Conservation (phyloP, 2,329 filamentous ascomycete genomes). For the Seiridium cupressi region DNA sequence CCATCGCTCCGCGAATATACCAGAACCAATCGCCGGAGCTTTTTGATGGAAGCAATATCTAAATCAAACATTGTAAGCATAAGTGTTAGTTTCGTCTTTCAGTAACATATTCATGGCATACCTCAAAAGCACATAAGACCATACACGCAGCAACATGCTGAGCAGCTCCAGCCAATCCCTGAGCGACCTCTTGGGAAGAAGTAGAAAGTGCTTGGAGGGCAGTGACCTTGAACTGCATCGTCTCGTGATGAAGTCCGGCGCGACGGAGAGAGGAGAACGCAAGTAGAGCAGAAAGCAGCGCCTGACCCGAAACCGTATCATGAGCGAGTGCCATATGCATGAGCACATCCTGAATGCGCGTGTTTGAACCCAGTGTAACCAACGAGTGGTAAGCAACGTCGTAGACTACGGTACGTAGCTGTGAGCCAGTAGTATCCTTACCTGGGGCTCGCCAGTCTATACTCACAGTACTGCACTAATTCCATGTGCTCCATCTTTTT, state of each 20-base stretch:
- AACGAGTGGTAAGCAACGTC: constrained; percentile 17
- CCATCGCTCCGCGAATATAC: constrained; percentile 23
- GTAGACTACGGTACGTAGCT: constrained; percentile 11
- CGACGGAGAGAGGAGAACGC: constrained; percentile 24
- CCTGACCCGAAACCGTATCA: constrained; percentile 16
- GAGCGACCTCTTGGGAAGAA: constrained; percentile 14
- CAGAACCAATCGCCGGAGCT: constrained; percentile 26
- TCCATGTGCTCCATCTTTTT: constrained; percentile 8
- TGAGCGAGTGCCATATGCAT: constrained; percentile 20
- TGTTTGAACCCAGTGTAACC: constrained; percentile 15
- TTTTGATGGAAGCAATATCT: constrained; percentile 21
- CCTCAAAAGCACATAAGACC: constrained; percentile 27
- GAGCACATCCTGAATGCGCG: constrained; percentile 19
- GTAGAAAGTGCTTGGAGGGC: constrained; percentile 19
- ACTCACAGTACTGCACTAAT: constrained; percentile 16
- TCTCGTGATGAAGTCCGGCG: constrained; percentile 18
- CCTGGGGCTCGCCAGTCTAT: not conserved
- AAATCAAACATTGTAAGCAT: not conserved
- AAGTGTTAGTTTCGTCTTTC: not conserved
- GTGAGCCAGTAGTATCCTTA: not conserved
- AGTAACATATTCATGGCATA: constrained; percentile 5
- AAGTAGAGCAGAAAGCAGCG: constrained; percentile 21
- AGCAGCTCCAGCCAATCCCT: constrained; percentile 15
- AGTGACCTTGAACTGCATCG: constrained; percentile 21
- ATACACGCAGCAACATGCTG: constrained; percentile 29